A percentile compares a stretch with the other conserved stretches of the same genome.
Conservation (phyloP, 495 filamentous ascomycete species). For the Glarea lozoyensis region DNA sequence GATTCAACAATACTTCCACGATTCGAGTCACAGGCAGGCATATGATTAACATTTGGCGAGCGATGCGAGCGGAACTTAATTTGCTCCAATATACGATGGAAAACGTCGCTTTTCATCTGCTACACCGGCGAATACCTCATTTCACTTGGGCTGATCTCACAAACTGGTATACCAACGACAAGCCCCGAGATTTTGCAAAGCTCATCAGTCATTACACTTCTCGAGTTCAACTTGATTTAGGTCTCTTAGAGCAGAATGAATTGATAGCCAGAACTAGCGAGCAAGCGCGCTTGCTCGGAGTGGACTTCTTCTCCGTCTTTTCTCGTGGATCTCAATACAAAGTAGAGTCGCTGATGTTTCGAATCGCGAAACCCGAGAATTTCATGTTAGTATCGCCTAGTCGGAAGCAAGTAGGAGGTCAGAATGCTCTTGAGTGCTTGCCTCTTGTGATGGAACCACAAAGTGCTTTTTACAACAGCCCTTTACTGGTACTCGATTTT, state of each 20-base stretch:
- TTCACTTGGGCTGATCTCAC: conserved; percentile 74
- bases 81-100: conserved; percentile 93
- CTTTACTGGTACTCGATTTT: conserved; percentile 87
- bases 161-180: conserved; percentile 64
- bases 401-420: conserved; percentile 81
- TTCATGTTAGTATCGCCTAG: conserved; percentile 85
- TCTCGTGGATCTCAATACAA: conserved; percentile 94
- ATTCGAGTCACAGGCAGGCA: conserved; percentile 86
- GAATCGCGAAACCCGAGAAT: conserved; percentile 95
- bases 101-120: conserved; percentile 87
- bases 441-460: conserved; percentile 97
- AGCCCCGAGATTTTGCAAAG: conserved; percentile 59
- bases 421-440: conserved; percentile 91
- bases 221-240: conserved; percentile 73
- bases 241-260: conserved; percentile 88
- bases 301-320: conserved; percentile 95
- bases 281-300: conserved; percentile 84
- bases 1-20: conserved; percentile 81
- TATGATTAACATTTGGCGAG: conserved; percentile 95
- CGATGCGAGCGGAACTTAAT: conserved; percentile 85
- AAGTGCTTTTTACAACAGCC: conserved; percentile 87
- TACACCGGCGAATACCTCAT: conserved; percentile 87
- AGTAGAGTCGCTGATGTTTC: conserved; percentile 96
- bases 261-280: conserved; percentile 85
- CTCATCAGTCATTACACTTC: conserved; percentile 70